phyloP scores from a whole-genome alignment of 345 rosid genomes.

The Reutealis trisperma region DNA sequence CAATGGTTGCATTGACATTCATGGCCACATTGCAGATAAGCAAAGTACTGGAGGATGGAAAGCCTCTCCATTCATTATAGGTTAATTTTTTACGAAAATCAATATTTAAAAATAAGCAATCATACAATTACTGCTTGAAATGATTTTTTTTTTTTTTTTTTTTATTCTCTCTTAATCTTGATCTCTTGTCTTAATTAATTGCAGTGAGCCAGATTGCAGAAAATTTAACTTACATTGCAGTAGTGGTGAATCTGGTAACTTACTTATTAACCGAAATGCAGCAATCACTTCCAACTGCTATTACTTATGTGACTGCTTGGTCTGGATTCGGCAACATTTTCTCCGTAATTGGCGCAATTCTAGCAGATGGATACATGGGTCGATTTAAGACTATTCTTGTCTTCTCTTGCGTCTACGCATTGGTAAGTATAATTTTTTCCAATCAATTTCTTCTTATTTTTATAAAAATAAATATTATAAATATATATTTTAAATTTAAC shows the following conservation, averaged over 20 bases:
- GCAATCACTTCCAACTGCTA: constrained; percentile 48
- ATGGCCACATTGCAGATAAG: neutral
- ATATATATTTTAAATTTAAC: no score
- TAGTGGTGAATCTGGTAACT: constrained; percentile 53
- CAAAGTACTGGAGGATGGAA: neutral
- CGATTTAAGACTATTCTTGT: constrained; percentile 44
- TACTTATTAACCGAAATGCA: constrained; percentile 45
- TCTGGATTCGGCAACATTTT: constrained; percentile 49
- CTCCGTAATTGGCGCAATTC: constrained; percentile 51
- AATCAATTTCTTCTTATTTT: no score
- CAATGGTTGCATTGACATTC: neutral
- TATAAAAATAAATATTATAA: no score
- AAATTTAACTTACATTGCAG: constrained; percentile 48
- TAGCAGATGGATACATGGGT: constrained; percentile 57
- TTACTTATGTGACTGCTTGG: constrained; percentile 47
- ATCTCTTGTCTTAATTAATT: no score
- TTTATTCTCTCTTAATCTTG: neutral
- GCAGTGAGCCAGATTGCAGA: constrained; percentile 56
- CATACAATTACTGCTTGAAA: no score
- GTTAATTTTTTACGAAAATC: neutral
- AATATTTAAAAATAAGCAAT: no score
- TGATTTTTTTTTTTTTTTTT: neutral
- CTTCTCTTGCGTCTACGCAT: constrained; percentile 43
- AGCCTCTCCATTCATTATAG: neutral
- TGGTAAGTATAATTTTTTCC: constrained; percentile 21